Percentiles rank a stretch among this genome's conserved stretches.
Conservation (phyloP, 257 asterid genomes). For the Capsicum chinense region DNA sequence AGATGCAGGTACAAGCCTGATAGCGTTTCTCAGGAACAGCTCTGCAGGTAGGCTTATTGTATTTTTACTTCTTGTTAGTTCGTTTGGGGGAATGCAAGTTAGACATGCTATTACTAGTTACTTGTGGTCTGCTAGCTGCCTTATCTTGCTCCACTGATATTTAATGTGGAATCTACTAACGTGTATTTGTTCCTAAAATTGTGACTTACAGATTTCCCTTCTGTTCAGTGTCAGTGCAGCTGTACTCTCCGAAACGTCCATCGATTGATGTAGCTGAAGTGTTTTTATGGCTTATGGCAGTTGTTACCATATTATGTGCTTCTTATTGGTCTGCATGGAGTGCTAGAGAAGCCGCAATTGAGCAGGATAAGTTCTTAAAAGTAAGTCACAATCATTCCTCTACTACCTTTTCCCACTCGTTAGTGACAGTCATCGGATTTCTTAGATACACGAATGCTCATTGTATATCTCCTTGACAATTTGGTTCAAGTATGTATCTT, state of each 20-base stretch:
- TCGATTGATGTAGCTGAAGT: slow-evolving; percentile 37
- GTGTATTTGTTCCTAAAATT: slow-evolving; percentile 18
- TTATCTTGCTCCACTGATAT: not conserved
- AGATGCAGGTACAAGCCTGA: slow-evolving; percentile 84
- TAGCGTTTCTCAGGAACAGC: slow-evolving; percentile 48
- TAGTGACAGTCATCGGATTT: not conserved
- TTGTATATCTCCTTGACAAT: slow-evolving; percentile 14
- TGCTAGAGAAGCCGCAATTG: slow-evolving; percentile 81
- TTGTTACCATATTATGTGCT: slow-evolving; percentile 34
- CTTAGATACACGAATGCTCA: not conserved
- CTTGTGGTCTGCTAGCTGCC: not conserved
- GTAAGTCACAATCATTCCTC: slow-evolving; percentile 38
- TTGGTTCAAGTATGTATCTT: slow-evolving; percentile 27
- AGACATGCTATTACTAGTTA: not conserved
- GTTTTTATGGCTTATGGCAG: slow-evolving; percentile 38
- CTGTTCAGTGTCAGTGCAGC: slow-evolving; percentile 71
- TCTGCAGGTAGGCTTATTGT: slow-evolving; percentile 63
- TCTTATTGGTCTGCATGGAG: slow-evolving; percentile 99
- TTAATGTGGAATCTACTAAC: not conserved
- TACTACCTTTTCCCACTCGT: not conserved
- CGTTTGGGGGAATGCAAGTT: not conserved
- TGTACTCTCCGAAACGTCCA: slow-evolving; percentile 37
- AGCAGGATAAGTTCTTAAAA: slow-evolving; percentile 84
- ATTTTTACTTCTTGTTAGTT: not conserved
- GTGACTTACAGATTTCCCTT: slow-evolving; percentile 33